Evolutionary conservation across 2,329 filamentous ascomycete species (phyloP), one percentile per base, ranked within the genome.

Genomic region (Trichoderma hamatum): DNA sequence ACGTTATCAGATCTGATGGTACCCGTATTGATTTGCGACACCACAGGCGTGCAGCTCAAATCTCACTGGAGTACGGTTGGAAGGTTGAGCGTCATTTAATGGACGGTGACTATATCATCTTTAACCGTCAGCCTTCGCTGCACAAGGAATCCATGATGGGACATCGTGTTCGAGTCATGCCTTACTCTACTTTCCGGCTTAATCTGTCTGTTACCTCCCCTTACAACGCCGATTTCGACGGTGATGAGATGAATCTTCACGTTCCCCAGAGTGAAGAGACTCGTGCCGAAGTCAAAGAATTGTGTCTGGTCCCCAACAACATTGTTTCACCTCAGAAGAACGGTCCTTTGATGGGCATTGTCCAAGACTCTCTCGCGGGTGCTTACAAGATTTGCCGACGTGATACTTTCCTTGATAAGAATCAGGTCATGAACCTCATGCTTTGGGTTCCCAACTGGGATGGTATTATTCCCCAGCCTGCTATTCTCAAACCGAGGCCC

Each of bases 61-160:
- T 97, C 72, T 90, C 90, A 68, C 83, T 99, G 36, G 92, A 97
- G 76, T 97, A 97, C 78, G 96, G 96, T 60, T 98, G 95, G 95
- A 98, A 97, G 79, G 96, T 99, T 43, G 96, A 99, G 82, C 91
- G 96, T 71, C 96, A 99, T 81, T 89, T 99, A 72, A 90, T 97
- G 76, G 93, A 97, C 76, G 95, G 95, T 69, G 96, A 99, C 80
- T 96, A 93, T 73, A 98, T 99, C 82, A 94, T 99, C 77, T 99
- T 99, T 89, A 99, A 99, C 80, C 96, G 96, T 86, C 96, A 99
- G 79, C 96, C 96, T 0, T 99, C 96, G 43, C 85, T 99, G 76
- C 96, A 99, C 86, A 99, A 99, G 82, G 96, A 99, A 79, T 99
- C 96, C 70, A 99, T 99, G 96, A 99, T 99, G 96, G 96, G 93